A percentile compares a stretch with the other conserved stretches of the same genome.
Evolutionary conservation across 441 rosid genomes (phyloP).

Genomic region (Arabidopsis hybrid): DNA sequence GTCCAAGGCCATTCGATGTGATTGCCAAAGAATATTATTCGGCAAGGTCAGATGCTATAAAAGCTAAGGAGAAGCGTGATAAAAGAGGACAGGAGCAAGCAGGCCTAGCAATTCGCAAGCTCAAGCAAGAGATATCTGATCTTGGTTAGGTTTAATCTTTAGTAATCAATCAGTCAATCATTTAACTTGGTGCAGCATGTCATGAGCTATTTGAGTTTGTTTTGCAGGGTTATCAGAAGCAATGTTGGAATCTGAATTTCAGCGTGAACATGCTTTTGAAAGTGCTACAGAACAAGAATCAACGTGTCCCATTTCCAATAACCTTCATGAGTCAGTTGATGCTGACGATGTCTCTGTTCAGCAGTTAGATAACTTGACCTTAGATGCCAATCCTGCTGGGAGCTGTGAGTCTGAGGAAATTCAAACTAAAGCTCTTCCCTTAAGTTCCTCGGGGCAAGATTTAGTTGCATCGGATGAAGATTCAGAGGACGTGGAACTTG

Average conservation of each 20-base stretch:
- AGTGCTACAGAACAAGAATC: conserved; percentile 42
- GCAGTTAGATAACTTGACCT: conserved; percentile 44
- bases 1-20: conserved; percentile 70
- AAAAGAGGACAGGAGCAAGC: conserved; percentile 78
- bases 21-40: conserved; percentile 71
- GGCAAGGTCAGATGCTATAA: conserved; percentile 76
- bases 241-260: conserved; percentile 65
- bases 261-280: conserved; percentile 46
- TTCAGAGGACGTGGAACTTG: conserved; percentile 71
- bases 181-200: conserved; percentile 39
- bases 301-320: conserved; percentile 39
- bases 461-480: conserved; percentile 48
- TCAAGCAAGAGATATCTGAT: conserved; percentile 88
- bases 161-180: conserved; percentile 34
- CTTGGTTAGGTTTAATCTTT: conserved; percentile 59
- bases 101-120: conserved; percentile 68
- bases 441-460: conserved; percentile 42
- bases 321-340: conserved; percentile 43
- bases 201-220: conserved; percentile 46
- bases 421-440: conserved; percentile 44
- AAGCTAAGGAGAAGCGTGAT: conserved; percentile 78
- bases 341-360: conserved; percentile 32
- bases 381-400: conserved; percentile 43
- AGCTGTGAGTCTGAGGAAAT: conserved; percentile 46
- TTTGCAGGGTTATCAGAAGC: conserved; percentile 80